Evolutionary conservation across 1,284 basidiomycete species (phyloP), one percentile per base, ranked within the genome.

Genomic region (Amylostereum areolatum): DNA sequence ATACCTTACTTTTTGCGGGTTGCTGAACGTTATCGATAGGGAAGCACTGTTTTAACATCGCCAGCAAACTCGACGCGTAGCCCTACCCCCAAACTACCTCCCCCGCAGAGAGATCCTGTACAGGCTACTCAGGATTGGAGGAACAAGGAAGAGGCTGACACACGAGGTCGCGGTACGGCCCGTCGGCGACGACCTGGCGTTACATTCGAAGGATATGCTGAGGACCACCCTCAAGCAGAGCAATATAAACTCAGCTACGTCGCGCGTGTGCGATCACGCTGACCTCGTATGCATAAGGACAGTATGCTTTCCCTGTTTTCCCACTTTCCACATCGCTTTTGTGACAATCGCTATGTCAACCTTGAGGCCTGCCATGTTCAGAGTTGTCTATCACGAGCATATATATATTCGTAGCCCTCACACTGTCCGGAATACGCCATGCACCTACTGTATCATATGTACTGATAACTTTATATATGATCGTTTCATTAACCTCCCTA

Each of bases 1-100:
- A 3, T 45, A 24, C 27, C 47, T 65, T 34, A 59, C 47, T 29
- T 43, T 32, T 48, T 48, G 12, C 30, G 36, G 28, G 39, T 30
- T 9, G 18, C 24, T 32, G 18, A 47, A 6, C 27, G 5, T 47
- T 51, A 42, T 31, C 51, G 8, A 35, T n/a, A 84, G 83, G 65
- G 80, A 27, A 89, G 81, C 57, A 87, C 87, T 11, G 76, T 85
- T 35, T 62, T 88, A 30, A 85, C 83, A 18, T 87, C 86, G 3
- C 83, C 83, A 4, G 84, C 81, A n/a, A 77, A 80, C 28, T 89
- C 86, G 3, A 73, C 78, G 55, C 67, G 80, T 54, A 81, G 82
- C 55, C 70, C 68, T 11, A 66, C 76, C 9, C 75, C 77, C 35
- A 66, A 83, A 39, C 68, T 74, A 32, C 73, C 77, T 8, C 85